phyloP scores from a whole-genome alignment of 805 yeast species.

The Candida insectorum region DNA sequence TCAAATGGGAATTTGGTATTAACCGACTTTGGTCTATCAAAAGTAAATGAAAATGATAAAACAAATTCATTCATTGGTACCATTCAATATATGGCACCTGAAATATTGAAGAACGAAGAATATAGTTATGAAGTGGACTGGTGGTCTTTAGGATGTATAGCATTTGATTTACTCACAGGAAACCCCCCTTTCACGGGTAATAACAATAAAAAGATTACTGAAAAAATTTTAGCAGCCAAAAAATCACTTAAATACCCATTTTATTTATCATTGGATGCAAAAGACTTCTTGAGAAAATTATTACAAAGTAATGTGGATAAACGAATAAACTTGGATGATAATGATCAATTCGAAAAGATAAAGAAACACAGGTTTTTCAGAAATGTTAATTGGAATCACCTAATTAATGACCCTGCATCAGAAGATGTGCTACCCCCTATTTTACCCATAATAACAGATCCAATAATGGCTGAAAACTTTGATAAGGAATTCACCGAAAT shows the following conservation, averaged over 20 bases:
- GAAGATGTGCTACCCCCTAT: constrained; percentile 33
- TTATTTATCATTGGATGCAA: constrained; percentile 40
- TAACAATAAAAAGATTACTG: constrained; percentile 36
- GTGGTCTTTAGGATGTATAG: constrained; percentile 47
- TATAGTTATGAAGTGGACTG: constrained; percentile 44
- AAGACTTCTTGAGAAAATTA: constrained; percentile 36
- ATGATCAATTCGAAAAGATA: constrained; percentile 26
- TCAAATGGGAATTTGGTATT: constrained; percentile 38
- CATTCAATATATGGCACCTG: constrained; percentile 48
- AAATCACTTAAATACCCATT: constrained; percentile 37
- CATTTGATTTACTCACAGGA: constrained; percentile 42
- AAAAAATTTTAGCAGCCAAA: constrained; percentile 31
- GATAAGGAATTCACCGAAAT: constrained; percentile 41
- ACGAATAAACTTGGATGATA: constrained; percentile 34
- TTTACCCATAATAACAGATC: constrained; percentile 41
- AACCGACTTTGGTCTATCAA: constrained; percentile 44
- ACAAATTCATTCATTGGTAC: constrained; percentile 40
- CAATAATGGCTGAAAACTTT: constrained; percentile 43
- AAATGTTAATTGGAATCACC: constrained; percentile 32
- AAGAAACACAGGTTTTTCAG: constrained; percentile 39
- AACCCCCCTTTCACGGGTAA: constrained; percentile 45
- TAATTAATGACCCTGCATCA: constrained; percentile 17
- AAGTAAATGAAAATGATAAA: constrained; percentile 23
- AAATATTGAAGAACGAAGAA: constrained; percentile 37
- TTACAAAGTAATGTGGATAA: constrained; percentile 35